phyloP scores from a whole-genome alignment of 371 early-diverging fungal genomes.

The Sporodiniella umbellata region DNA sequence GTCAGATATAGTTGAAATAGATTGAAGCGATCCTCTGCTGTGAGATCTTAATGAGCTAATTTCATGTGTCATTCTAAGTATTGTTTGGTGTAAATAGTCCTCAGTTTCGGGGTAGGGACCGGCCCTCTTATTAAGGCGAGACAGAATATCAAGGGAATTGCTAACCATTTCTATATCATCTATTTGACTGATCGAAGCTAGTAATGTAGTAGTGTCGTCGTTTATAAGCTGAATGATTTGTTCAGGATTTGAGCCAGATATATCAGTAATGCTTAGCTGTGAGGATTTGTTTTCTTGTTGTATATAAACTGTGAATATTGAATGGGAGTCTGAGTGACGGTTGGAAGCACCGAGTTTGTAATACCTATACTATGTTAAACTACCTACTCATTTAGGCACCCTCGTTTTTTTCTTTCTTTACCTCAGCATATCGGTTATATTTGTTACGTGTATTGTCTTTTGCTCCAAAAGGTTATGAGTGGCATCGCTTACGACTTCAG shows the following conservation, averaged over 20 bases:
- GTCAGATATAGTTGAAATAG: neutral
- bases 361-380: neutral
- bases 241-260: neutral
- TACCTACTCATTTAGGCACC: too few species aligned
- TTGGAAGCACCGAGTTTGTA: neutral
- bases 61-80: neutral
- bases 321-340: neutral
- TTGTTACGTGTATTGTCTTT: neutral
- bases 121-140: neutral
- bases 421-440: neutral
- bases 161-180: neutral
- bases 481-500: neutral
- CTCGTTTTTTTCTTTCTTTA: neutral
- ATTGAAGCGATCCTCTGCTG: slow-evolving; percentile 1
- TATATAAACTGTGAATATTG: neutral
- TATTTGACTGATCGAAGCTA: neutral
- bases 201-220: neutral
- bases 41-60: slow-evolving; percentile 2
- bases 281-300: neutral
- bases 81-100: slow-evolving; percentile 1
- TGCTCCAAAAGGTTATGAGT: neutral
- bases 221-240: neutral
- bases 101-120: neutral
- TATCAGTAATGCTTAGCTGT: neutral
- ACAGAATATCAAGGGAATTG: neutral